phyloP scores from a whole-genome alignment of 495 filamentous ascomycete genomes.

The Ramalina intermedia region DNA sequence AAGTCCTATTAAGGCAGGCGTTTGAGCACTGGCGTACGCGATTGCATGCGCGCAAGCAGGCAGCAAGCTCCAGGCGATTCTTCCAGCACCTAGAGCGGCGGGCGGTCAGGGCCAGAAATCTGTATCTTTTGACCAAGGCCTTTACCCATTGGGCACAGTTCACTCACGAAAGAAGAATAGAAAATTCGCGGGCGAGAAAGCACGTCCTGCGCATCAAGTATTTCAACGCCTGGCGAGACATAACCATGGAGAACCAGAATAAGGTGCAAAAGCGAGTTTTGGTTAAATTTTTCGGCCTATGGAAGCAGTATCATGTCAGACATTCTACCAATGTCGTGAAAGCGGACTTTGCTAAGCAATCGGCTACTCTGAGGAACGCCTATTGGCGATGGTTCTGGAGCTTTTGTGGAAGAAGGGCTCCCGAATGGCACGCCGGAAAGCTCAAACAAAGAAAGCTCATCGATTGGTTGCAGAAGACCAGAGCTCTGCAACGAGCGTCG shows the following conservation, averaged over 20 bases:
- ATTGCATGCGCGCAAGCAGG: slow-evolving; percentile 32
- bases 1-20: slow-evolving; percentile 38
- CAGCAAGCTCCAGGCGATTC: slow-evolving; percentile 40
- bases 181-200: slow-evolving; percentile 44
- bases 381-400: slow-evolving; percentile 45
- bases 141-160: slow-evolving; percentile 61
- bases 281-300: slow-evolving; percentile 40
- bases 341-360: slow-evolving; percentile 30
- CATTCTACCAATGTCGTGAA: slow-evolving; percentile 22
- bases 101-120: slow-evolving; percentile 44
- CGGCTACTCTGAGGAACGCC: slow-evolving; percentile 27
- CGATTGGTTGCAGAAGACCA: slow-evolving; percentile 19
- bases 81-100: slow-evolving; percentile 46
- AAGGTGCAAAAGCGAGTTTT: slow-evolving; percentile 50
- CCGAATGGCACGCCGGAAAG: slow-evolving; percentile 33
- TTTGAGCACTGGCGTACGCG: slow-evolving; percentile 44
- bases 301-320: slow-evolving; percentile 32
- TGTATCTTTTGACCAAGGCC: slow-evolving; percentile 54
- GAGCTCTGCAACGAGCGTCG: slow-evolving; percentile 1
- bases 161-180: slow-evolving; percentile 42
- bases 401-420: slow-evolving; percentile 39
- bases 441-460: slow-evolving; percentile 33
- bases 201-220: slow-evolving; percentile 58
- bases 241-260: slow-evolving; percentile 53
- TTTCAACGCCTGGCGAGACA: slow-evolving; percentile 63